These are phyloP conservation scores for Candida glucosophila DNA, from an alignment of 1,139 yeast species.

Conservation along the genomic window DNA sequence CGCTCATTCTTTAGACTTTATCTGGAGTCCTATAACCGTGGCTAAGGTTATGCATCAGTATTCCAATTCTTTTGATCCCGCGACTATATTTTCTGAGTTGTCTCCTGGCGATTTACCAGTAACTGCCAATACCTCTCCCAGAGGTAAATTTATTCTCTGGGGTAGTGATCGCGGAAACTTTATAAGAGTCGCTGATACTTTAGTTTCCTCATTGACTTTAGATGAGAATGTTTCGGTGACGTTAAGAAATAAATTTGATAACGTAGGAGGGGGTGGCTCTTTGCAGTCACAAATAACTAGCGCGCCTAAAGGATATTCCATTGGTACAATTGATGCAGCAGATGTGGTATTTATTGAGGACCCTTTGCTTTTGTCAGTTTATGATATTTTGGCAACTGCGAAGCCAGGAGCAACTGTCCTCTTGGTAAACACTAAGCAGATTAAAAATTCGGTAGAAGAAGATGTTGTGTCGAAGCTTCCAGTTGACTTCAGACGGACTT, in stretches of 20 bases:
- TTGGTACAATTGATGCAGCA: slow-evolving; percentile 44
- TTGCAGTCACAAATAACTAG: slow-evolving; percentile 67
- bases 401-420: slow-evolving; percentile 51
- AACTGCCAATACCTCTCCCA: slow-evolving; percentile 37
- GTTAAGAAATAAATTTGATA: slow-evolving; percentile 64
- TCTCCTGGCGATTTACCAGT: slow-evolving; percentile 10
- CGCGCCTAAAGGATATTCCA: slow-evolving; percentile 16
- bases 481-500: slow-evolving; percentile 41
- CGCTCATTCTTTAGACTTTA: slow-evolving; percentile 41
- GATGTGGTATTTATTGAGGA: slow-evolving; percentile 61
- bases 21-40: slow-evolving; percentile 52
- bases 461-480: slow-evolving; percentile 47
- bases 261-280: slow-evolving; percentile 63
- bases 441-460: slow-evolving; percentile 32
- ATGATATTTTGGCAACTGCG: slow-evolving; percentile 56
- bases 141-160: slow-evolving; percentile 57
- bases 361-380: slow-evolving; percentile 39
- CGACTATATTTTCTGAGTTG: slow-evolving; percentile 6
- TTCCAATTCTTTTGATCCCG: slow-evolving; percentile 25
- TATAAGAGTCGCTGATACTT: slow-evolving; percentile 50
- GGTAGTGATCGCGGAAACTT: slow-evolving; percentile 52
- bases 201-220: slow-evolving; percentile 67
- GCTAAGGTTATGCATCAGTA: slow-evolving; percentile 40
- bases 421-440: slow-evolving; percentile 32
- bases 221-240: slow-evolving; percentile 48